These are phyloP conservation scores for Withania somnifera DNA, from an alignment of 305 asterid genomes.

Conservation along the genomic window DNA sequence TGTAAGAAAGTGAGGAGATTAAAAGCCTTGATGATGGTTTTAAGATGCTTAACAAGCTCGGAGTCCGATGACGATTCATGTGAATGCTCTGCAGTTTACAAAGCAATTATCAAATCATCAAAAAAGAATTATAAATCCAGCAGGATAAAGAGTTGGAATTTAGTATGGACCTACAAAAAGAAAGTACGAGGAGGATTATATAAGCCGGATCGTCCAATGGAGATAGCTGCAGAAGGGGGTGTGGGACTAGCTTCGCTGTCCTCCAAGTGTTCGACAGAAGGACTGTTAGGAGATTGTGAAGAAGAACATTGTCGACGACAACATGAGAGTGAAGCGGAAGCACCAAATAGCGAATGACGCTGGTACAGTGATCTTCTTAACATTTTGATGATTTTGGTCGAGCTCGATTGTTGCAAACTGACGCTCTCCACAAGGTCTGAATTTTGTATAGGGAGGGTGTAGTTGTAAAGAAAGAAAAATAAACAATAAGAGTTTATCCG, in stretches of 20 bases:
- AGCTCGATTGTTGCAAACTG: not conserved
- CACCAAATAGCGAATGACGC: slow-evolving; percentile 4
- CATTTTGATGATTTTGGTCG: slow-evolving; percentile 16
- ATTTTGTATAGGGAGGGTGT: not conserved
- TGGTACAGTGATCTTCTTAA: slow-evolving; percentile 23
- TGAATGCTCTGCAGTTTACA: slow-evolving; percentile 59
- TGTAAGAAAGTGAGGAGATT: not conserved
- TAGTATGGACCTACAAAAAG: not conserved
- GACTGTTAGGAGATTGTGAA: slow-evolving; percentile 22
- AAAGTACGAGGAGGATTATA: slow-evolving; percentile 50
- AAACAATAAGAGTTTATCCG: too few relatives aligned
- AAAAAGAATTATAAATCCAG: not conserved
- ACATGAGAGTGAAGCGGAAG: slow-evolving; percentile 7
- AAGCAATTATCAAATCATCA: not conserved
- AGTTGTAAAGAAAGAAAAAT: too few relatives aligned
- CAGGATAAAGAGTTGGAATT: not conserved
- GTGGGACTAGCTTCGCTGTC: slow-evolving; percentile 22
- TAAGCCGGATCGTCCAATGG: slow-evolving; percentile 73
- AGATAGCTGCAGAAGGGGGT: slow-evolving; percentile 38
- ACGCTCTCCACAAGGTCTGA: too few relatives aligned
- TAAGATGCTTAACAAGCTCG: slow-evolving; percentile 76
- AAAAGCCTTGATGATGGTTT: slow-evolving; percentile 62
- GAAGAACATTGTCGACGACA: slow-evolving; percentile 10
- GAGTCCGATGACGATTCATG: slow-evolving; percentile 47
- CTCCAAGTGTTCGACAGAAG: slow-evolving; percentile 55